Percentiles rank a stretch among this genome's conserved stretches.
These are phyloP conservation scores for Populus nigra DNA, from an alignment of 345 rosid species.

Conservation along the genomic window DNA sequence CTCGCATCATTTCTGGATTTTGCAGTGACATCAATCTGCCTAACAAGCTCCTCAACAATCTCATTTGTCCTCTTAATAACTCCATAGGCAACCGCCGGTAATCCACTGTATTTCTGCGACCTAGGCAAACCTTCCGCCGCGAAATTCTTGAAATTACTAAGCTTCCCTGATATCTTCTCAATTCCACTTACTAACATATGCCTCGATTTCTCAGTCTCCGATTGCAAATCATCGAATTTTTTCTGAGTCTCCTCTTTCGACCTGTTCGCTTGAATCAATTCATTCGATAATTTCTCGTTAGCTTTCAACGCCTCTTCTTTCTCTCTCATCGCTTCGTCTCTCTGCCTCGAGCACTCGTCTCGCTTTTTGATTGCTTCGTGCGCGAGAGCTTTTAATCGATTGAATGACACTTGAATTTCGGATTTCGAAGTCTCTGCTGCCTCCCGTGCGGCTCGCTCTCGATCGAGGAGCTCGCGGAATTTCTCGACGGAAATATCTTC, in stretches of 20 bases:
- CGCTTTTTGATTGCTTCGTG: conserved; percentile 87
- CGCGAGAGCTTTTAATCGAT: conserved; percentile 65
- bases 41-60: conserved; percentile 85
- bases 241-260: conserved; percentile 49
- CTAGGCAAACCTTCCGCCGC: conserved; percentile 70
- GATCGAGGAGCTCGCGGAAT: conserved; percentile 63
- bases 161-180: conserved; percentile 90
- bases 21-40: conserved; percentile 51
- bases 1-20: conserved; percentile 87
- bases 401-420: conserved; percentile 59
- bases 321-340: conserved; percentile 75
- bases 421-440: conserved; percentile 71
- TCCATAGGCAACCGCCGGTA: conserved; percentile 79
- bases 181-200: conserved; percentile 92
- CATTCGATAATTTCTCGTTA: conserved; percentile 45
- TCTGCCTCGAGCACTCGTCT: conserved; percentile 65
- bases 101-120: conserved; percentile 74
- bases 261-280: conserved; percentile 46
- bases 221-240: conserved; percentile 59
- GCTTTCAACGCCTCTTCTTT: conserved; percentile 51
- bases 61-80: conserved; percentile 92
- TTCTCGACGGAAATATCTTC: conserved; percentile 52
- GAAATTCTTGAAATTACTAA: conserved; percentile 71
- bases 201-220: conserved; percentile 77
- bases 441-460: conserved; percentile 80